Evolutionary conservation across 73 alveolate genomes (phyloP), one percentile per base, ranked within the genome.

Genomic region (Paramecium caudatum): DNA sequence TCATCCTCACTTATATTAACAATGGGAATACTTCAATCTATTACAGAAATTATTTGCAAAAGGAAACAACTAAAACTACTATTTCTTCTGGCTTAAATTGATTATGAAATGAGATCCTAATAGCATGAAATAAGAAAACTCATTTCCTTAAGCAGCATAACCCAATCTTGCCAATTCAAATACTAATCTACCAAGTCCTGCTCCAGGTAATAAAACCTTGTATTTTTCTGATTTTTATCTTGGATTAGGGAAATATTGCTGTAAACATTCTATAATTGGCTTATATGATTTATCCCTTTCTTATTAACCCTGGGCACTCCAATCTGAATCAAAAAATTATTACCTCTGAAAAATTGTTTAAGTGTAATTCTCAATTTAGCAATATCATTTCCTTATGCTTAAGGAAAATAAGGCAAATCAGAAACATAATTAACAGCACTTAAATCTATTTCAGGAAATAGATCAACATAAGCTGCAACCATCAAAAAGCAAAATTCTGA

Each of bases 151-250:
- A 0, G 99, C 94, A 82, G 95, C 93, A 61, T 94, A 98, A 15
- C 99, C 99, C 12, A 74, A 63, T 30, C 94, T 65, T n/a, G 99
- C 99, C n/a, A 98, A 93, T 50, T 98, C 99, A 82, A 94, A 98
- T 61, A 98, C 97, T 46, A 98, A 55, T 91, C 99, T 94, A 5
- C 99, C 99, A 21, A 98, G 90, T 1, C 99, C 99, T 37, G 98
- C 91, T 9, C 99, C 99, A n/a, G 99, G 99, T 39, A 94, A 94
- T 47, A 98, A 82, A n/a, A 97, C 98, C 9, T 95, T 85, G 23
- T 32, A 46, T 46, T 82, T 68, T 5, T 30, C 82, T 47, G 47
- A 15, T 15, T 36, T 90, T 25, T 27, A 17, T 39, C 23, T 55
- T 55, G 91, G 82, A 21, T 55, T 32, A 27, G 95, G 94, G 46